Evolutionary conservation across 345 rosid genomes (phyloP).

Genomic region (Adansonia digitata): DNA sequence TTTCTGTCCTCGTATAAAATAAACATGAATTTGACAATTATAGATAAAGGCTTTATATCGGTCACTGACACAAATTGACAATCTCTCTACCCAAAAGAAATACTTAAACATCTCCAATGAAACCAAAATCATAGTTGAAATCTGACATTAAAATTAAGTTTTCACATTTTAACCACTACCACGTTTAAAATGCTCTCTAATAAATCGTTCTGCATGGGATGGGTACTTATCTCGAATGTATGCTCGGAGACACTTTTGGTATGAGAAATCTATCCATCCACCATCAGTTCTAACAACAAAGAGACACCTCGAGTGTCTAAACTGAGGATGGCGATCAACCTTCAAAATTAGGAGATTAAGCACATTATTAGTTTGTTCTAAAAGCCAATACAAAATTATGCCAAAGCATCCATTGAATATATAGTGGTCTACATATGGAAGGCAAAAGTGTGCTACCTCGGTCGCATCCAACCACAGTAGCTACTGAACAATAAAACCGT

Average conservation of each 20-base stretch:
- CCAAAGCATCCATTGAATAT: not conserved
- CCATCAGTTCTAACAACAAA: slow-evolving; percentile 90
- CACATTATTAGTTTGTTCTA: slow-evolving; percentile 16
- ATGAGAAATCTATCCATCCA: slow-evolving; percentile 90
- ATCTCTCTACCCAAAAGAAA: not conserved
- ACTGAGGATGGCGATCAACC: slow-evolving; percentile 91
- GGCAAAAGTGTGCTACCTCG: not conserved
- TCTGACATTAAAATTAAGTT: not conserved
- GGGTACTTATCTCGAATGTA: slow-evolving; percentile 75
- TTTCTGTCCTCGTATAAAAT: slow-evolving; percentile 25
- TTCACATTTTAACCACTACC: slow-evolving; percentile 33
- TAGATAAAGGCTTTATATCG: slow-evolving; percentile 11
- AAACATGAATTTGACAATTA: slow-evolving; percentile 30
- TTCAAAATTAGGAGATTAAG: slow-evolving; percentile 30
- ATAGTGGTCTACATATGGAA: not conserved
- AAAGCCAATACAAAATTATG: slow-evolving; percentile 2
- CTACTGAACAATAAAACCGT: not conserved
- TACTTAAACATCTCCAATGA: not conserved
- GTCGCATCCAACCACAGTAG: not conserved
- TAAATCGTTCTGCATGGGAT: slow-evolving; percentile 66
- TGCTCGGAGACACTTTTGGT: slow-evolving; percentile 78
- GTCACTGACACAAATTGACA: not conserved
- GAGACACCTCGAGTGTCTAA: slow-evolving; percentile 70
- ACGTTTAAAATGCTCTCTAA: slow-evolving; percentile 62
- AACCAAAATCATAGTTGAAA: not conserved